phyloP scores from a whole-genome alignment of 495 filamentous ascomycete genomes.

The Hypoxylon fragiforme region DNA sequence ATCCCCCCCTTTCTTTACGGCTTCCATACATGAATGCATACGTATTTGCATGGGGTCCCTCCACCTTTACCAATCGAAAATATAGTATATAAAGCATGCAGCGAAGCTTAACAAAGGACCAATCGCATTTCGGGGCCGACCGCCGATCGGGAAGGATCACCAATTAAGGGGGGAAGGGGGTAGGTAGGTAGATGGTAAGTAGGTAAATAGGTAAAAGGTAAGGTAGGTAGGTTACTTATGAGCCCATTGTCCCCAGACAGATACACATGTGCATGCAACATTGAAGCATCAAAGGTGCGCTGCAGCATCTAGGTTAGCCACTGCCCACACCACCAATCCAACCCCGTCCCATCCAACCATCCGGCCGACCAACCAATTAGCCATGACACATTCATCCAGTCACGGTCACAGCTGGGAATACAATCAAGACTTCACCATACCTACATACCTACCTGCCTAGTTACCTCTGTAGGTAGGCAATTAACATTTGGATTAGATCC shows the following conservation, averaged over 20 bases:
- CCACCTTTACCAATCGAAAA: slow-evolving; percentile 4
- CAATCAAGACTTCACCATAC: slow-evolving; percentile 15
- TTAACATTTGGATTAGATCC: no score
- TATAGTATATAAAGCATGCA: slow-evolving; percentile 22
- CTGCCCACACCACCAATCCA: slow-evolving; percentile 5
- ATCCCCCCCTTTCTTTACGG: neutral
- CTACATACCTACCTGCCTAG: slow-evolving; percentile 8
- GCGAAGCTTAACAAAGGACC: slow-evolving; percentile 7
- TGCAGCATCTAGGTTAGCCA: slow-evolving; percentile 15
- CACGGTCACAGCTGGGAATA: slow-evolving; percentile 16
- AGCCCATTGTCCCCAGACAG: slow-evolving; percentile 22
- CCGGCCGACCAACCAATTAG: no score
- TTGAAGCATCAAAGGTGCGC: neutral
- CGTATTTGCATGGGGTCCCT: no score
- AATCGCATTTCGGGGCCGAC: slow-evolving; percentile 16
- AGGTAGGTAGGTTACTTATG: no score
- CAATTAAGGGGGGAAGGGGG: slow-evolving; percentile 1
- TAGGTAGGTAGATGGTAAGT: no score
- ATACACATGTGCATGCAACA: no score
- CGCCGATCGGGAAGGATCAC: slow-evolving; percentile 23
- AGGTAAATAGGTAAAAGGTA: slow-evolving; percentile 2
- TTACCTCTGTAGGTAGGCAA: no score
- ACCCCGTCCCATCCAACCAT: neutral
- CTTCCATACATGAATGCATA: slow-evolving; percentile 19
- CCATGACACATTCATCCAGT: slow-evolving; percentile 15